phyloP scores from a whole-genome alignment of 768 basidiomycete genomes.

The Lactifluus piperatus region DNA sequence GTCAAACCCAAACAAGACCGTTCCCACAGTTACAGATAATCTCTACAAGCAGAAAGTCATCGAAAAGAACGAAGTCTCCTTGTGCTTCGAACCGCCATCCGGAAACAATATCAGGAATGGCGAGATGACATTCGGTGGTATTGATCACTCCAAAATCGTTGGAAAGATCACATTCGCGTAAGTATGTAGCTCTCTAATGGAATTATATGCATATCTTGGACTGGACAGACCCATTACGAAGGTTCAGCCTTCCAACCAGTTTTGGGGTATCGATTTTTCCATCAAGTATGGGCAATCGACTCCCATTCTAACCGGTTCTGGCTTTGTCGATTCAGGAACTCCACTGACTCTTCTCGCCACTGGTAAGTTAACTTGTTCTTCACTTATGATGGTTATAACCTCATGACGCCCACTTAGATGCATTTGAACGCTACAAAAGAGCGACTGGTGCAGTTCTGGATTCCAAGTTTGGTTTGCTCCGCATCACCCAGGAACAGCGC shows the following conservation, averaged over 20 bases:
- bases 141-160: slow-evolving; percentile 23
- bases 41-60: slow-evolving; percentile 25
- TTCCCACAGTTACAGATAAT: slow-evolving; percentile 30
- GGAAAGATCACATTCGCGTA: neutral
- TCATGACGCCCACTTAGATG: slow-evolving; percentile 19
- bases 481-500: slow-evolving; percentile 24
- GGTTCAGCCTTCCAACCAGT: slow-evolving; percentile 20
- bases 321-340: slow-evolving; percentile 27
- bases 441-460: slow-evolving; percentile 29
- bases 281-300: slow-evolving; percentile 22
- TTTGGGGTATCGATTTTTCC: slow-evolving; percentile 27
- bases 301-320: slow-evolving; percentile 25
- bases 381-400: neutral
- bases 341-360: slow-evolving; percentile 24
- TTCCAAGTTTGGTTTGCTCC: slow-evolving; percentile 26
- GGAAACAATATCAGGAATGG: slow-evolving; percentile 21
- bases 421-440: slow-evolving; percentile 25
- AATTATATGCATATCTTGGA: slow-evolving; percentile 17
- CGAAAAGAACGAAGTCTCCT: slow-evolving; percentile 20
- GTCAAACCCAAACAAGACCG: neutral
- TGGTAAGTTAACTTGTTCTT: neutral
- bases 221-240: slow-evolving; percentile 25
- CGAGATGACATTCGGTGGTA: slow-evolving; percentile 29
- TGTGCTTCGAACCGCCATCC: slow-evolving; percentile 26
- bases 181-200: neutral